Conservation (phyloP, 805 yeast species). For the Yamadazyma takamatsuzukensis region DNA sequence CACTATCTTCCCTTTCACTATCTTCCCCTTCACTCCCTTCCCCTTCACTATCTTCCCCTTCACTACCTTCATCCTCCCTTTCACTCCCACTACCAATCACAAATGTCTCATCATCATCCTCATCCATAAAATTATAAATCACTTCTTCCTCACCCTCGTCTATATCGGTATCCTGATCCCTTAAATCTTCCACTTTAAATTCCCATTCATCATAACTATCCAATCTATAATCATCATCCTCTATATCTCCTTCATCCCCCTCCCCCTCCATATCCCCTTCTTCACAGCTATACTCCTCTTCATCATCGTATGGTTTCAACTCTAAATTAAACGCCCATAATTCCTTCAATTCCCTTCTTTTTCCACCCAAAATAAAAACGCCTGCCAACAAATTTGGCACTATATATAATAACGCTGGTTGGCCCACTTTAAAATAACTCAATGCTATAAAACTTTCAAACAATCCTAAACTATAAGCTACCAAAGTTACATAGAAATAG, state of each 20-base stretch:
- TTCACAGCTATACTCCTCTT: constrained; percentile 3
- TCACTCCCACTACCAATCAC: constrained; percentile 8
- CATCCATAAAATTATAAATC: constrained; percentile 11
- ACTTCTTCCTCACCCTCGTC: constrained; percentile 15
- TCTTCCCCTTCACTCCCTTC: constrained; percentile 5
- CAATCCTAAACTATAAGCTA: constrained; percentile 49
- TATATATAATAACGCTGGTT: constrained; percentile 65
- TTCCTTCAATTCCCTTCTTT: constrained; percentile 36
- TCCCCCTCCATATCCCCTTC: not conserved
- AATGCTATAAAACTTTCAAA: constrained; percentile 38
- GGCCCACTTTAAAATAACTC: constrained; percentile 42
- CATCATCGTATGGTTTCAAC: constrained; percentile 10
- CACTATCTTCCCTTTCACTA: constrained; percentile 4
- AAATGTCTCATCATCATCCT: constrained; percentile 18
- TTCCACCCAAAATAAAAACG: constrained; percentile 29
- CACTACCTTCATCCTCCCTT: constrained; percentile 9
- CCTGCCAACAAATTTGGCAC: constrained; percentile 45
- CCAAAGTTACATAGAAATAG: constrained; percentile 45
- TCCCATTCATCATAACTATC: constrained; percentile 15
- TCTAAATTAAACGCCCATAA: constrained; percentile 38
- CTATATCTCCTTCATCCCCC: constrained; percentile 4
- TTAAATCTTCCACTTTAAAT: constrained; percentile 15
- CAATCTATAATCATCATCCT: constrained; percentile 15
- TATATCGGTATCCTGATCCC: constrained; percentile 16
- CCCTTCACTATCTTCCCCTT: constrained; percentile 6